Evolutionary conservation across 2,329 filamentous ascomycete genomes (phyloP).

Genomic region (Elsinoe batatas): DNA sequence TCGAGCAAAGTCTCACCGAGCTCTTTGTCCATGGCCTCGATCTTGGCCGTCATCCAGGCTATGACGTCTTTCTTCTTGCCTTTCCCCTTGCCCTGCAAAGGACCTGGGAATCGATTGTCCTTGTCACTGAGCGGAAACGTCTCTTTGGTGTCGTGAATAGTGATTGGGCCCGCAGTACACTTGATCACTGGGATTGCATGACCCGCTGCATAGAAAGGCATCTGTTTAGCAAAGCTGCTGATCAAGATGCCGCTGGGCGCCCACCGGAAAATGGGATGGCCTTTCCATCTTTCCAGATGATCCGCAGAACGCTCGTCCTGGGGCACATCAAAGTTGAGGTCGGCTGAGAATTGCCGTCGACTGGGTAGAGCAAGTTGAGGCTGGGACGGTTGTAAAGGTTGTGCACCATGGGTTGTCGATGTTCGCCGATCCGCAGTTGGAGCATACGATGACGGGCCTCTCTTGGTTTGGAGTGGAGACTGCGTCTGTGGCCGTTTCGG

Average conservation of each 20-base stretch:
- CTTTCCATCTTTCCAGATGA: constrained; percentile 80
- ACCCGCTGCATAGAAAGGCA: constrained; percentile 74
- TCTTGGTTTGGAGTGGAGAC: constrained; percentile 47
- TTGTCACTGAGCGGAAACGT: constrained; percentile 61
- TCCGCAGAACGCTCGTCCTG: constrained; percentile 53
- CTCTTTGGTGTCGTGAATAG: constrained; percentile 64
- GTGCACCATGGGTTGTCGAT: constrained; percentile 33
- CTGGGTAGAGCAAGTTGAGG: constrained; percentile 27
- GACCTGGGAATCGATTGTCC: constrained; percentile 76
- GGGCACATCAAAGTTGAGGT: constrained; percentile 47
- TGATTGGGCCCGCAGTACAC: constrained; percentile 71
- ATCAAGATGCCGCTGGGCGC: constrained; percentile 75
- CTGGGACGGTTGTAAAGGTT: constrained; percentile 28
- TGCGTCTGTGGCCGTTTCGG: constrained; percentile 47
- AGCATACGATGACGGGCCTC: constrained; percentile 36
- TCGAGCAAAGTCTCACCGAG: constrained; percentile 38
- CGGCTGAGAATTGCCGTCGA: constrained; percentile 36
- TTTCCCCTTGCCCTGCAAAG: constrained; percentile 78
- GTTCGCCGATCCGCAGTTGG: constrained; percentile 43
- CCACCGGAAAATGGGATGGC: constrained; percentile 77
- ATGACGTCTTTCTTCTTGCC: constrained; percentile 91
- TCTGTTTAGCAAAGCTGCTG: constrained; percentile 78
- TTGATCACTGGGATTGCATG: constrained; percentile 67
- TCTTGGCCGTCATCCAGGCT: constrained; percentile 67
- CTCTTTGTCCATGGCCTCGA: constrained; percentile 58